phyloP scores from a whole-genome alignment of 1,139 yeast genomes.

The Sugiyamaella novakii region DNA sequence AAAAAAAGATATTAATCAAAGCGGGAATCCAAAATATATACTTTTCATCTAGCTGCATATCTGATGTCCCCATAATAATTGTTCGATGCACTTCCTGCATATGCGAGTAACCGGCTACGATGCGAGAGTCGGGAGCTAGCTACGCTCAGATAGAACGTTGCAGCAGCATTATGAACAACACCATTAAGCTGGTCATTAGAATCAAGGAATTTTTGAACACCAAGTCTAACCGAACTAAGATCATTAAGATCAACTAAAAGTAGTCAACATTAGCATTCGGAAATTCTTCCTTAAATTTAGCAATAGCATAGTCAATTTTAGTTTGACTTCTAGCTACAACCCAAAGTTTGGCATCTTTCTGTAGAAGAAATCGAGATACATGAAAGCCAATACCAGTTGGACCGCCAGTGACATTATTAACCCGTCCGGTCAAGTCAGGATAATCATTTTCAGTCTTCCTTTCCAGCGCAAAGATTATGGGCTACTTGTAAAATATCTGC shows the following conservation, averaged over 20 bases:
- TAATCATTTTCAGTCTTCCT: conserved; percentile 43
- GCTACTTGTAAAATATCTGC: conserved; percentile 18
- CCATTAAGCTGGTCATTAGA: conserved; percentile 36
- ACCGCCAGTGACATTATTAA: conserved; percentile 51
- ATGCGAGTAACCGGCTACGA: too few relatives aligned
- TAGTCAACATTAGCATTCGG: conserved; percentile 32
- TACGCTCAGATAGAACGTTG: too few relatives aligned
- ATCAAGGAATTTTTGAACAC: conserved; percentile 42
- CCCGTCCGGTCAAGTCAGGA: conserved; percentile 50
- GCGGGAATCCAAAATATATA: too few relatives aligned
- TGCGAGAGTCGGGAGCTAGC: too few relatives aligned
- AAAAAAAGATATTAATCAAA: too few relatives aligned
- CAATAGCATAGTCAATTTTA: conserved; percentile 44
- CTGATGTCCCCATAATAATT: too few relatives aligned
- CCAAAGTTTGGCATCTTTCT: conserved; percentile 50
- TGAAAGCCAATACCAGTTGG: conserved; percentile 53
- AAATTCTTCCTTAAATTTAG: conserved; percentile 36
- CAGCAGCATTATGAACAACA: conserved; percentile 47
- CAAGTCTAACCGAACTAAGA: conserved; percentile 49
- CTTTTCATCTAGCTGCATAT: too few relatives aligned
- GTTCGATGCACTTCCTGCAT: too few relatives aligned
- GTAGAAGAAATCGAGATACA: conserved; percentile 44
- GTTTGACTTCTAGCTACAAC: conserved; percentile 46
- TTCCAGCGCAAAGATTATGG: conserved; percentile 19
- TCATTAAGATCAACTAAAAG: conserved; percentile 49